Base-by-base conservation (phyloP, 139 green algal genomes). In the Coccomyxa sp. region DNA sequence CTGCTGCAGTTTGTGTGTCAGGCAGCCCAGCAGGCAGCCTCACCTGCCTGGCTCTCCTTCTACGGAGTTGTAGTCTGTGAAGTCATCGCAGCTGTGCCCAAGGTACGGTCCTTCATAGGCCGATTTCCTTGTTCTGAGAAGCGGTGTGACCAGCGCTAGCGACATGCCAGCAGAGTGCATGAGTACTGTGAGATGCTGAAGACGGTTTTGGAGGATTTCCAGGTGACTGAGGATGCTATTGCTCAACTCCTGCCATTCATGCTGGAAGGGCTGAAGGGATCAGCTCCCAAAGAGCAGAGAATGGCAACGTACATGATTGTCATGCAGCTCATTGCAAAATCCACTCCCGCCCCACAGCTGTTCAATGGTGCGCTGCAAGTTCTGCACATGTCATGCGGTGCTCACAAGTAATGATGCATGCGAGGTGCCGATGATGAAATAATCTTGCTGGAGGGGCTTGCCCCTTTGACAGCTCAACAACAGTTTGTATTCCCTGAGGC, bases 401-500 rank as follows among this genome's bases (percentile, higher is more conserved):
- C 38, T 51, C 38, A 9, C 1, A 21, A 71, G 21, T 25, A 71
- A 21, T 71, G 63, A 71, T 21, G 63, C 63, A 71, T 51, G 63
- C 63, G 21, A 51, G 81, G 45, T 78, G 71, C n/a, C 58, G 32
- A 84, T 83, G 82, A 88, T 88, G 58, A 77, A 45, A 38, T 76
- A 16, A 32, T 79, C 15, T 78, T 66, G 21, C 27, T 76, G 31
- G 28, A 67, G 16, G 66, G 31, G 21, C 27, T 30, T 57, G 10
- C 31, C 31, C 14, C 66, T 66, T 13, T 63, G 25, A 66, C 75
- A 25, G 31, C 30, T 66, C 77, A 17, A 79, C 88, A 87, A 45
- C 71, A 95, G 92, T 95, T 95, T 95, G 92, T 95, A 95, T 95
- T 95, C 91, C 88, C 92, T 95, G 92, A 95, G 88, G 91, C 87